Evolutionary conservation across 2,329 filamentous ascomycete species (phyloP).

Genomic region (Aspergillus floridensis): DNA sequence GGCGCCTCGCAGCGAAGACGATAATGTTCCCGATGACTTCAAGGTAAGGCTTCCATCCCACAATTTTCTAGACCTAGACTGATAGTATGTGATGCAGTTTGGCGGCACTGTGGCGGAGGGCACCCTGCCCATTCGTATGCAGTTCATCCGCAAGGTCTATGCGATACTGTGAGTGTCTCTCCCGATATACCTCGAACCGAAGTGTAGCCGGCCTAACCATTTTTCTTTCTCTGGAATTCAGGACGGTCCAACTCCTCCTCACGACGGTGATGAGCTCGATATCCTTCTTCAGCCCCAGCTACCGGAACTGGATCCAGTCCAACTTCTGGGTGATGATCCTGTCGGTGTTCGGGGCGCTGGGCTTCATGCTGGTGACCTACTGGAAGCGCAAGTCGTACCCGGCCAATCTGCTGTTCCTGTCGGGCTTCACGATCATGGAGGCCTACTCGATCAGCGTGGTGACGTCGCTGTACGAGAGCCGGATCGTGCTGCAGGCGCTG

Average conservation of each 20-base stretch:
- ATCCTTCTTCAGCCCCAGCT: constrained; percentile 77
- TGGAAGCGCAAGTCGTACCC: constrained; percentile 97
- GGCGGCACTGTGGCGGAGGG: constrained; percentile 91
- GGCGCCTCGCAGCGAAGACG: constrained; percentile 70
- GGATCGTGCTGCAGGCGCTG: constrained; percentile 85
- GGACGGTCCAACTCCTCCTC: constrained; percentile 83
- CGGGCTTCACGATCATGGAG: constrained; percentile 84
- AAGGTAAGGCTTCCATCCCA: constrained; percentile 59
- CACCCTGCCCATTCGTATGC: constrained; percentile 92
- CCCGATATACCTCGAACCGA: neutral
- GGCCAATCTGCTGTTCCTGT: constrained; percentile 88
- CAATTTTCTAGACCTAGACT: neutral
- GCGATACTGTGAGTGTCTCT: constrained; percentile 69
- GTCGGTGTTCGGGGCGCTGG: constrained; percentile 79
- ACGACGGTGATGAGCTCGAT: constrained; percentile 78
- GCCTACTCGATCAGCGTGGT: constrained; percentile 92
- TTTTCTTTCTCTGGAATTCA: constrained; percentile 22
- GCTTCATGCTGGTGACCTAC: constrained; percentile 82
- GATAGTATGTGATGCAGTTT: constrained; percentile 57
- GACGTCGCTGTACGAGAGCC: constrained; percentile 81
- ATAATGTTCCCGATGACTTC: constrained; percentile 96
- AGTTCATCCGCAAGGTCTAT: constrained; percentile 97
- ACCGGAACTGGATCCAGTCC: constrained; percentile 82
- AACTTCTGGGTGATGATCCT: constrained; percentile 82
- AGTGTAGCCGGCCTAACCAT: too few relatives aligned